These are phyloP conservation scores for Mycena sanguinolenta DNA, from an alignment of 768 basidiomycete species.

Conservation along the genomic window DNA sequence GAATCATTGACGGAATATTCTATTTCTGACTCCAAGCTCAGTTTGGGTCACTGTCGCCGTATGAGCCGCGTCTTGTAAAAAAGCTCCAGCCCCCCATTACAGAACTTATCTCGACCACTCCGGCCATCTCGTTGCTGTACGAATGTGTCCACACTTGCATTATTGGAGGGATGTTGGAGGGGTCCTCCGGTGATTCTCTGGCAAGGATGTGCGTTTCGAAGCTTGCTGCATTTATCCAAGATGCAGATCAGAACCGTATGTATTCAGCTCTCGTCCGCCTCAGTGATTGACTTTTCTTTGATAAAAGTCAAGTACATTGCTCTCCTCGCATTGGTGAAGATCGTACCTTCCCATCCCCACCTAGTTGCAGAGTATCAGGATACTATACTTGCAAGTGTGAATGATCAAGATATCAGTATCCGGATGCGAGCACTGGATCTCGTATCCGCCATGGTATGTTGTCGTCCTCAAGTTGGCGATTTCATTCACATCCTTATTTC, in stretches of 20 bases:
- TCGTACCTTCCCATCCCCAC: conserved; percentile 91
- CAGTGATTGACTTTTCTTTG: conserved; percentile 24
- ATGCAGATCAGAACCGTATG: conserved; percentile 96
- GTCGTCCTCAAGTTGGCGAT: neutral
- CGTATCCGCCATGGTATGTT: conserved; percentile 88
- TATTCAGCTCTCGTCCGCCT: conserved; percentile 32
- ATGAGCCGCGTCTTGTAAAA: conserved; percentile 93
- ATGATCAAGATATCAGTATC: conserved; percentile 95
- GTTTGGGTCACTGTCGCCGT: conserved; percentile 94
- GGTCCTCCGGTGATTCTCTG: conserved; percentile 79
- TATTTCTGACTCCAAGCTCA: conserved; percentile 48
- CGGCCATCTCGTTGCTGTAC: conserved; percentile 95
- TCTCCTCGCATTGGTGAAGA: conserved; percentile 93
- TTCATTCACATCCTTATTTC: conserved; percentile 13
- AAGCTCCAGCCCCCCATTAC: conserved; percentile 96
- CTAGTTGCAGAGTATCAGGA: conserved; percentile 93
- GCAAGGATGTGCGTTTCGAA: conserved; percentile 94
- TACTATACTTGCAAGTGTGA: conserved; percentile 89
- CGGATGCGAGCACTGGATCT: conserved; percentile 96
- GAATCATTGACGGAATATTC: conserved; percentile 1
- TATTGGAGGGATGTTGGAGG: conserved; percentile 94
- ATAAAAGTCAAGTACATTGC: conserved; percentile 96
- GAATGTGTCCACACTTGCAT: conserved; percentile 99
- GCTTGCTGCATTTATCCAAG: conserved; percentile 90
- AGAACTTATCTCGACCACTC: conserved; percentile 94